These are phyloP conservation scores for Epichloe gansuensis DNA, from an alignment of 2,329 filamentous ascomycete genomes.

Conservation along the genomic window DNA sequence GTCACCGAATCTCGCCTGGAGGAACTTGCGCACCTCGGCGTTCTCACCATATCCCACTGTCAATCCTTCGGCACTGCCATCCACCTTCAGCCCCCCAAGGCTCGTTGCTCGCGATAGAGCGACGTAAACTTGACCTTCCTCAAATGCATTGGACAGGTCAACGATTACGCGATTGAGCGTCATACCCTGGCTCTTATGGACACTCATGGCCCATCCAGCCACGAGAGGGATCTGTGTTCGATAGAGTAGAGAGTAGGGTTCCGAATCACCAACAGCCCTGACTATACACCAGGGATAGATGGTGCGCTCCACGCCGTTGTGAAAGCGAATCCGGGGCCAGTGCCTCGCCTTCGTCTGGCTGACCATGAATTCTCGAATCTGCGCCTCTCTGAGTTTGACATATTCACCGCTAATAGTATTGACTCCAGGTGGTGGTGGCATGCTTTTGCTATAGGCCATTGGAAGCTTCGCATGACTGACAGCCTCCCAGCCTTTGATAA, in stretches of 20 bases:
- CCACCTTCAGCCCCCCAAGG: constrained; percentile 10
- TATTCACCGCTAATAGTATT: not conserved
- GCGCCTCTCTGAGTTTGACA: not conserved
- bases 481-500: constrained; percentile 11
- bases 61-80: not conserved
- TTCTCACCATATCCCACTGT: not conserved
- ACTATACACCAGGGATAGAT: constrained; percentile 40
- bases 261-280: constrained; percentile 29
- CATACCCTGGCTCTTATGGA: constrained; percentile 52
- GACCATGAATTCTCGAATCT: constrained; percentile 3
- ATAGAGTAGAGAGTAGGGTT: constrained; percentile 33
- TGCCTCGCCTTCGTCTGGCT: not conserved
- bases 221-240: constrained; percentile 50
- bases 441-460: not conserved
- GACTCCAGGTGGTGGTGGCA: not conserved
- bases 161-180: constrained; percentile 46
- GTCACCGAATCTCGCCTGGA: not conserved
- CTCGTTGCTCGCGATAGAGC: constrained; percentile 13
- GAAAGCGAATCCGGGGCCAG: constrained; percentile 32
- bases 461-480: not conserved
- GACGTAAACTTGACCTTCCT: constrained; percentile 48
- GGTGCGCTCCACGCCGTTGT: constrained; percentile 29
- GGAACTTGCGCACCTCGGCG: not conserved
- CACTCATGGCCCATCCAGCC: constrained; percentile 49
- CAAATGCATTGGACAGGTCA: constrained; percentile 38